These are phyloP conservation scores for Chlamydomonas reinhardtii DNA, from an alignment of 163 green algal species.

Conservation along the genomic window DNA sequence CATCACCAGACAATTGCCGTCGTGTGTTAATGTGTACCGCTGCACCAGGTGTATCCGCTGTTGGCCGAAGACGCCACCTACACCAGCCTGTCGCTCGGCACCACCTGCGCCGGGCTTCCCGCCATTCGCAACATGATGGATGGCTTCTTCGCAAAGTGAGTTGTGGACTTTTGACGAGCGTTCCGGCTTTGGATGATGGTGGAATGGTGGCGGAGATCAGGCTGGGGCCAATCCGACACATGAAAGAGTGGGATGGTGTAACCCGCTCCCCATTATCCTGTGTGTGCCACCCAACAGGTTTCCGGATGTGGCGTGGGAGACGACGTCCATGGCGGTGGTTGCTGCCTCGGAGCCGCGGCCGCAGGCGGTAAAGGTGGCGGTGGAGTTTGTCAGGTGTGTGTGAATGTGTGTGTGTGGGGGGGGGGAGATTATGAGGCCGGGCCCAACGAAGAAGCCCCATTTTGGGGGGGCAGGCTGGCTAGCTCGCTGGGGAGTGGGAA, in stretches of 20 bases:
- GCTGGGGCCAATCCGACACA: too few relatives aligned
- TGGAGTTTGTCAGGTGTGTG: not conserved
- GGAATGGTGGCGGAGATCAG: too few relatives aligned
- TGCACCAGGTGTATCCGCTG: constrained; percentile 23
- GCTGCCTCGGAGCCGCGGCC: not conserved
- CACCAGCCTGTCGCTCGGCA: not conserved
- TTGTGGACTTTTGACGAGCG: not conserved
- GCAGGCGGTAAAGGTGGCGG: not conserved
- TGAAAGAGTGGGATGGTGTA: too few relatives aligned
- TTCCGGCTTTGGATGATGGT: too few relatives aligned
- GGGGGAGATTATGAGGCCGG: too few relatives aligned
- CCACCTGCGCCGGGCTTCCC: not conserved
- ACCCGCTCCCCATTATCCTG: too few relatives aligned
- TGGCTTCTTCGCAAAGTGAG: constrained; percentile 18
- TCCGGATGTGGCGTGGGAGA: constrained; percentile 9
- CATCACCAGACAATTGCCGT: too few relatives aligned
- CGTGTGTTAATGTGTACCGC: too few relatives aligned
- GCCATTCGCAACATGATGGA: constrained; percentile 26
- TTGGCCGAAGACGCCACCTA: constrained; percentile 4
- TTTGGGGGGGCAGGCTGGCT: too few relatives aligned
- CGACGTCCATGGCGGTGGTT: not conserved
- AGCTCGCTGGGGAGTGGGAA: too few relatives aligned
- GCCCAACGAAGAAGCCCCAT: too few relatives aligned
- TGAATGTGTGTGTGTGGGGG: not conserved
- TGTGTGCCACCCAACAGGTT: constrained; percentile 2